Evolutionary conservation across 2,329 filamentous ascomycete species (phyloP).

Genomic region (Emericellopsis cladophorae): DNA sequence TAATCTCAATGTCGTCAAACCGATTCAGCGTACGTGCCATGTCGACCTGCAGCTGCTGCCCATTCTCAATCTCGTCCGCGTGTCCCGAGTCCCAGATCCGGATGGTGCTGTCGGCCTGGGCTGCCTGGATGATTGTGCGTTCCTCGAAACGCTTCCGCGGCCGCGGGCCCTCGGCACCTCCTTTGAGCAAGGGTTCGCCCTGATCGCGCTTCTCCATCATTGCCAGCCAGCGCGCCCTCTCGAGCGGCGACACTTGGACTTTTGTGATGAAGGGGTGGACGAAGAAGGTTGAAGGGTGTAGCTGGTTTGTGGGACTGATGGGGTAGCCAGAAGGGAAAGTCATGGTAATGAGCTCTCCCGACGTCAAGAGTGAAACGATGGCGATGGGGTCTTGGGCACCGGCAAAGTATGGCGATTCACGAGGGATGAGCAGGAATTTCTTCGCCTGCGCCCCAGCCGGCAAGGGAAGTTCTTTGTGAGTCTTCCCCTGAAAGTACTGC

Average conservation of each 20-base stretch:
- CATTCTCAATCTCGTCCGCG: slow-evolving; percentile 87
- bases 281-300: slow-evolving; percentile 77
- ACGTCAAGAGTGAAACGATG: slow-evolving; percentile 64
- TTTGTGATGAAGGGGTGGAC: slow-evolving; percentile 81
- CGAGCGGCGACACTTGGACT: slow-evolving; percentile 58
- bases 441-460: slow-evolving; percentile 66
- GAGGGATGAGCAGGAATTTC: slow-evolving; percentile 75
- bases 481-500: slow-evolving; percentile 68
- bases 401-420: slow-evolving; percentile 70
- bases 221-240: slow-evolving; percentile 74
- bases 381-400: slow-evolving; percentile 88
- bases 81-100: slow-evolving; percentile 88
- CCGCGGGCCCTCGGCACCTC: slow-evolving; percentile 61
- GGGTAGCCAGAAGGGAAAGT: slow-evolving; percentile 88
- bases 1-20: slow-evolving; percentile 65
- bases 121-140: slow-evolving; percentile 73
- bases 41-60: slow-evolving; percentile 70
- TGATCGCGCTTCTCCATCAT: slow-evolving; percentile 75
- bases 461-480: slow-evolving; percentile 57
- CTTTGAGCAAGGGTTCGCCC: slow-evolving; percentile 66
- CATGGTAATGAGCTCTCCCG: slow-evolving; percentile 79
- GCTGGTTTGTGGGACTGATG: slow-evolving; percentile 83
- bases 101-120: slow-evolving; percentile 85
- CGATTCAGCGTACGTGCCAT: slow-evolving; percentile 70
- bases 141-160: slow-evolving; percentile 67